Conservation (phyloP, 805 yeast genomes). For the Sugiyamaella chiloensis region DNA sequence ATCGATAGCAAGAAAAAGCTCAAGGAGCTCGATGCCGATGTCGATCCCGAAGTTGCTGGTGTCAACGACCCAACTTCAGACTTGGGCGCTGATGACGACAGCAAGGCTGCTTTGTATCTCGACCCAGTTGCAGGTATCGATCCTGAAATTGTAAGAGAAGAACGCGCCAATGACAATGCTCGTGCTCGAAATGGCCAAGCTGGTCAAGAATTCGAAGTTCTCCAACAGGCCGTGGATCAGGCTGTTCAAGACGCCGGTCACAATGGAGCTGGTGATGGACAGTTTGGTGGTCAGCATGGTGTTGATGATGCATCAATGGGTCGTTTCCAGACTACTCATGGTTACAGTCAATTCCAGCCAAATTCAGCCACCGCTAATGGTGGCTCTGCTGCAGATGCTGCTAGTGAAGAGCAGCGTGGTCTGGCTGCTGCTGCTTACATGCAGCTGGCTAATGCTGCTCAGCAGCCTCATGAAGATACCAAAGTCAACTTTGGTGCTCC, state of each 20-base stretch:
- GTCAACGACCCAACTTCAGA: slow-evolving; percentile 20
- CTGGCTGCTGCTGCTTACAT: slow-evolving; percentile 11
- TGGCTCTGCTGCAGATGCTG: slow-evolving; percentile 5
- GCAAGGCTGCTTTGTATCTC: slow-evolving; percentile 5
- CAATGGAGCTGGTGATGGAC: slow-evolving; percentile 7
- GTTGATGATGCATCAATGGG: slow-evolving; percentile 3
- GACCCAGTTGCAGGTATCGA: slow-evolving; percentile 25
- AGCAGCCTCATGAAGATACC: slow-evolving; percentile 7
- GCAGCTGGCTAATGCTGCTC: slow-evolving; percentile 14
- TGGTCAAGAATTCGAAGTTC: slow-evolving; percentile 9
- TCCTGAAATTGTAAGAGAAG: slow-evolving; percentile 34
- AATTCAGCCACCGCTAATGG: neutral
- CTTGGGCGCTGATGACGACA: neutral
- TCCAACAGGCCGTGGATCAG: slow-evolving; percentile 9
- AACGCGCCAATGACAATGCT: slow-evolving; percentile 13
- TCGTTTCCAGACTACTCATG: slow-evolving; percentile 8
- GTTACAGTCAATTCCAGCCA: slow-evolving; percentile 3
- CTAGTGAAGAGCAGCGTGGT: neutral
- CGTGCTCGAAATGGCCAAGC: slow-evolving; percentile 8
- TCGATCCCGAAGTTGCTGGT: slow-evolving; percentile 34
- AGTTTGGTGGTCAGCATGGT: slow-evolving; percentile 5
- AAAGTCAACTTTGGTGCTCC: neutral
- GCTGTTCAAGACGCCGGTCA: slow-evolving; percentile 5
- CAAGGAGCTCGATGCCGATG: slow-evolving; percentile 15
- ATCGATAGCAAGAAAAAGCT: slow-evolving; percentile 2